These are phyloP conservation scores for Thraustochytrium sp. DNA, from an alignment of 352 stramenopile species.

Conservation along the genomic window DNA sequence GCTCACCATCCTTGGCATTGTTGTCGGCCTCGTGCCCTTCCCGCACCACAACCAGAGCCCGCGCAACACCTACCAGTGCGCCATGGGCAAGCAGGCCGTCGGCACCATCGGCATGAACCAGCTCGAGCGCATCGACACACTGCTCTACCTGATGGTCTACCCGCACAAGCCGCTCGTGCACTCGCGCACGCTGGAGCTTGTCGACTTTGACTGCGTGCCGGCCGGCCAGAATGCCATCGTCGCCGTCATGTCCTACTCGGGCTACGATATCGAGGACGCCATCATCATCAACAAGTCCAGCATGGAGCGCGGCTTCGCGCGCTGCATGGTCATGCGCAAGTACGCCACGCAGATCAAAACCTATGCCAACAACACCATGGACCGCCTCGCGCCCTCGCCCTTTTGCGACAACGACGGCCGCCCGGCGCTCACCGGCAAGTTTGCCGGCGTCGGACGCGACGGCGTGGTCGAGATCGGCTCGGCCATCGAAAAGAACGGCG, in stretches of 20 bases:
- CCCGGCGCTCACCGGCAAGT: conserved; percentile 79
- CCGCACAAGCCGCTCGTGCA: conserved; percentile 99
- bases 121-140: conserved; percentile 96
- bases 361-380: conserved; percentile 91
- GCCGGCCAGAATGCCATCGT: conserved; percentile 97
- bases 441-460: conserved; percentile 88
- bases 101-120: conserved; percentile 98
- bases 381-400: conserved; percentile 85
- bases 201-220: conserved; percentile 96
- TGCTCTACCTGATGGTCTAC: conserved; percentile 98
- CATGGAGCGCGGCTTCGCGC: conserved; percentile 92
- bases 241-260: conserved; percentile 98
- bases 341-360: conserved; percentile 92
- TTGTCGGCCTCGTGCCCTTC: conserved; percentile 96
- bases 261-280: conserved; percentile 99
- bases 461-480: conserved; percentile 82
- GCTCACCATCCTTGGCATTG: conserved; percentile 96
- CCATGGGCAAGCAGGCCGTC: conserved; percentile 99
- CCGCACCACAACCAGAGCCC: conserved; percentile 98
- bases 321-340: conserved; percentile 98
- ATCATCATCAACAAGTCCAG: conserved; percentile 98
- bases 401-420: conserved; percentile 66
- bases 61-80: conserved; percentile 99
- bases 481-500: conserved; percentile 71
- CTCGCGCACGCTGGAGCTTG: conserved; percentile 92